Evolutionary conservation across 805 yeast genomes (phyloP).

Genomic region (Saccharomyces eubayanus): DNA sequence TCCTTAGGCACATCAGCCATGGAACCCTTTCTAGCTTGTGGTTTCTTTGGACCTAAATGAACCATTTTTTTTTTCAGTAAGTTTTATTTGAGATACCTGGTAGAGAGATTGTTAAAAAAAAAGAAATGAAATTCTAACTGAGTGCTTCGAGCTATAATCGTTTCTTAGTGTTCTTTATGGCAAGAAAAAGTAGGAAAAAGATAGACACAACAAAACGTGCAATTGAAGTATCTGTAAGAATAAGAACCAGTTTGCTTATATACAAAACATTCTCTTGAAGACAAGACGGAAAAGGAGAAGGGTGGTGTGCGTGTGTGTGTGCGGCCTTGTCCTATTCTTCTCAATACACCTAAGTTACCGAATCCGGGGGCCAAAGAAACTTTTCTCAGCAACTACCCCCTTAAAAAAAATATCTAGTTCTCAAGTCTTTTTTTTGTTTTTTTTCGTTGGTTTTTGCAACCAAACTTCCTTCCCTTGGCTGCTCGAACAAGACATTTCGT

Average conservation of each 20-base stretch:
- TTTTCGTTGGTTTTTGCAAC: not conserved
- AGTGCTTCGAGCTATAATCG: not conserved
- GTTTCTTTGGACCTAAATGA: slow-evolving; percentile 75
- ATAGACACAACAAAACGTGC: not conserved
- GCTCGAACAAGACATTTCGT: not conserved
- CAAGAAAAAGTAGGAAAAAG: not conserved
- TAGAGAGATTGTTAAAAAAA: not conserved
- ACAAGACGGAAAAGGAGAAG: not conserved
- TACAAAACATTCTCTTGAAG: not conserved
- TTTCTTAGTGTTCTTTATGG: not conserved
- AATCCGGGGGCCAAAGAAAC: not conserved
- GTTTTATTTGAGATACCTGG: not conserved
- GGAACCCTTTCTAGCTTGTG: slow-evolving; percentile 68
- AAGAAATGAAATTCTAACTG: not conserved
- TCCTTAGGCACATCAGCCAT: slow-evolving; percentile 60
- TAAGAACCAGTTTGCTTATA: not conserved
- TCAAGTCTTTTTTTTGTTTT: not conserved
- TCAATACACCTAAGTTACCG: not conserved
- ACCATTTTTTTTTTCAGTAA: slow-evolving; percentile 42
- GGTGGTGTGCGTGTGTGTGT: not conserved
- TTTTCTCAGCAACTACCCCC: not conserved
- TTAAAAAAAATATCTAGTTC: not conserved
- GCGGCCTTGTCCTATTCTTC: not conserved
- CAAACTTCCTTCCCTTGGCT: not conserved
- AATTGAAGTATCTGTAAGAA: not conserved